These are phyloP conservation scores for Phytophthora citrophthora DNA, from an alignment of 352 stramenopile genomes.

Conservation along the genomic window DNA sequence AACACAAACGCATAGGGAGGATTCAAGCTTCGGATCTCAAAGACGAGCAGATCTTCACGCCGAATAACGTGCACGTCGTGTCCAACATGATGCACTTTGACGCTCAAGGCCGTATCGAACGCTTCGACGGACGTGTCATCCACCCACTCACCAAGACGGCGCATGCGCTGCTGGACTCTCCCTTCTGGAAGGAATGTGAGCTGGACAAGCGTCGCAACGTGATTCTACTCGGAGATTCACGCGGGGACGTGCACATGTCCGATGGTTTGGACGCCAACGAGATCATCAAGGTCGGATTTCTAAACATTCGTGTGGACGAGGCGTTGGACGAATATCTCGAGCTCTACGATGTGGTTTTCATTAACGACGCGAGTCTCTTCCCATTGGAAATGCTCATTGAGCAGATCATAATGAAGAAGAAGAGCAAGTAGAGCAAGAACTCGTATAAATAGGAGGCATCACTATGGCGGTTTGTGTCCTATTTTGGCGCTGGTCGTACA, in stretches of 20 bases:
- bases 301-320: conserved; percentile 74
- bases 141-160: conserved; percentile 84
- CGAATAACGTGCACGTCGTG: conserved; percentile 70
- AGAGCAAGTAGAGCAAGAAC: background rate
- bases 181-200: conserved; percentile 60
- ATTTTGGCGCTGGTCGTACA: conserved; percentile 25
- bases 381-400: conserved; percentile 53
- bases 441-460: conserved; percentile 32
- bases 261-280: conserved; percentile 59
- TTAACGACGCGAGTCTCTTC: conserved; percentile 61
- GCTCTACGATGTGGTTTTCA: conserved; percentile 73
- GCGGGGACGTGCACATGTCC: conserved; percentile 63
- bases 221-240: conserved; percentile 68
- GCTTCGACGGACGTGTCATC: conserved; percentile 68
- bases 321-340: conserved; percentile 66
- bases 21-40: background rate
- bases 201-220: conserved; percentile 67
- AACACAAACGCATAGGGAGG: conserved; percentile 12
- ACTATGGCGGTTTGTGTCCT: conserved; percentile 22
- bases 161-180: conserved; percentile 56
- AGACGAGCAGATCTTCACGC: conserved; percentile 19
- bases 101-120: conserved; percentile 42
- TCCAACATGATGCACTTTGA: conserved; percentile 84
- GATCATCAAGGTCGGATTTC: conserved; percentile 69
- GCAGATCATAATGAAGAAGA: conserved; percentile 35